Percentiles rank a stretch among this genome's conserved stretches.
phyloP scores from a whole-genome alignment of 352 stramenopile genomes.

The Blastocystis hominis region DNA sequence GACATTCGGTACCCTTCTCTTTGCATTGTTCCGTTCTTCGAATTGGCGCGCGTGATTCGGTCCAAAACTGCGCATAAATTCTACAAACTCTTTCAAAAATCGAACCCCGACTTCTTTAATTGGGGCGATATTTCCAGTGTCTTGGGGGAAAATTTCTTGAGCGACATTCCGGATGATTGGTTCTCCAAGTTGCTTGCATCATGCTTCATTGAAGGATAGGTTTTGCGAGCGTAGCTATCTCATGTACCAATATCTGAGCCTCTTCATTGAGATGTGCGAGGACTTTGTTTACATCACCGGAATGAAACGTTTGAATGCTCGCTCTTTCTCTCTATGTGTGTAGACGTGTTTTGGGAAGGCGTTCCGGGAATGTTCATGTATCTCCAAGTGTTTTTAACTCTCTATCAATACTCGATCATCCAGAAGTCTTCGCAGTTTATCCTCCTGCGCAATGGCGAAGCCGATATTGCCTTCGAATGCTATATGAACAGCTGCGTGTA shows the following conservation, averaged over 20 bases:
- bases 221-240: not conserved
- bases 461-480: not conserved
- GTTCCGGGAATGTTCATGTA: constrained; percentile 36
- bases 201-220: not conserved
- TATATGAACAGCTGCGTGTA: not conserved
- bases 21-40: constrained; percentile 39
- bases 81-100: not conserved
- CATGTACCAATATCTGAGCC: constrained; percentile 15
- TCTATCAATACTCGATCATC: constrained; percentile 33
- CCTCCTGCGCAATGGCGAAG: not conserved
- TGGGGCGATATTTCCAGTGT: not conserved
- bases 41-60: constrained; percentile 3
- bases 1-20: constrained; percentile 35
- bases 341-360: constrained; percentile 8
- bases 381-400: constrained; percentile 21
- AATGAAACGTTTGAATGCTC: not conserved
- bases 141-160: not conserved
- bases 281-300: not conserved
- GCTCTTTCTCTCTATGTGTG: not conserved
- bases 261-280: constrained; percentile 27
- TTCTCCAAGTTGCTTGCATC: not conserved
- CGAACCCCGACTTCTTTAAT: constrained; percentile 15
- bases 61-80: not conserved
- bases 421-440: constrained; percentile 37
- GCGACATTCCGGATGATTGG: constrained; percentile 24